Base-by-base conservation (phyloP, 371 early-diverging fungal genomes). In the Phascolomyces articulosus region DNA sequence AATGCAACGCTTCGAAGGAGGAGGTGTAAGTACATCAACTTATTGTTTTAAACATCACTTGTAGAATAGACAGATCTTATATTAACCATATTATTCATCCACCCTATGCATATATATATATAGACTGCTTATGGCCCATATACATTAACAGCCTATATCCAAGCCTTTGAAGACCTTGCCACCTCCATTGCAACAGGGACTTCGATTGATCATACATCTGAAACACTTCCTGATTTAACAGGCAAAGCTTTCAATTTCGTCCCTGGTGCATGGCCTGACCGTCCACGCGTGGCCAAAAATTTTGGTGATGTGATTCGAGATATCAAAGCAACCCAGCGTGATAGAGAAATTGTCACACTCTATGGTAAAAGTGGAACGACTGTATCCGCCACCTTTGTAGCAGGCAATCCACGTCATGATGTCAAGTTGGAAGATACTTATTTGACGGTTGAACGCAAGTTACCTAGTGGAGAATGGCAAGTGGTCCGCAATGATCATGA, bases 1-100 rank as follows among this genome's bases (percentile, higher is more conserved):
- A 27, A 73, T 82, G 53, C 91, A 90, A 67, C 75, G 90, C 56
- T 90, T 89, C 64, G 91, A 90, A 77, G 91, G 84, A 7, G 91
- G 81, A 10, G 83, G 80, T 41, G 80, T 80, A 74, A 68, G 59
- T 34, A 3, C 3, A 21, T 23, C 16, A 13, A 11, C 9, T n/a
- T n/a, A n/a, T n/a, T n/a, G n/a, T n/a, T n/a, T n/a, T n/a, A n/a
- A n/a, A n/a, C n/a, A n/a, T n/a, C n/a, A n/a, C n/a, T n/a, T n/a
- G n/a, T n/a, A n/a, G n/a, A n/a, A n/a, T n/a, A n/a, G n/a, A n/a
- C n/a, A n/a, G n/a, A n/a, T n/a, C n/a, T n/a, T n/a, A n/a, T n/a
- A n/a, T n/a, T n/a, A 28, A 34, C 34, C 34, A n/a, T 9, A 60
- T 15, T 29, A 49, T 51, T 20, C 16, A n/a, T n/a, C n/a, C n/a